These are phyloP conservation scores for Zygosaccharomyces bisporus DNA, from an alignment of 805 yeast species.

Conservation along the genomic window DNA sequence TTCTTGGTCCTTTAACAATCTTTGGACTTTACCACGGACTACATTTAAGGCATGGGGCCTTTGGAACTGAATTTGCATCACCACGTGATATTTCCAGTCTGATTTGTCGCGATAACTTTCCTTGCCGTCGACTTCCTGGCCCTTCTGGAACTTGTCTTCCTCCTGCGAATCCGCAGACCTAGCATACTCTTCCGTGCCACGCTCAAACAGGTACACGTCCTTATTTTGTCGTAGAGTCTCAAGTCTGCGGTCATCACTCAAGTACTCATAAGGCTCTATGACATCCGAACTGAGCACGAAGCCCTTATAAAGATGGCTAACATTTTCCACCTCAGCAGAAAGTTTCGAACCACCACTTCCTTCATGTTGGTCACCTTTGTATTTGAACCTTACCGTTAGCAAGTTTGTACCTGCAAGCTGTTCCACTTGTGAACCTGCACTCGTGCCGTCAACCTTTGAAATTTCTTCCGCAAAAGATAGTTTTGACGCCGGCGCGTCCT, in stretches of 20 bases:
- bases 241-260: slow-evolving; percentile 24
- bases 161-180: slow-evolving; percentile 13
- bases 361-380: not conserved
- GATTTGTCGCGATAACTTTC: not conserved
- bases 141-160: not conserved
- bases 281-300: slow-evolving; percentile 20
- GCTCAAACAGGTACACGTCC: slow-evolving; percentile 26
- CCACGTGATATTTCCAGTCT: slow-evolving; percentile 26
- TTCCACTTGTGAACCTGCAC: slow-evolving; percentile 20
- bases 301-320: slow-evolving; percentile 21
- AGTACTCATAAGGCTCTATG: slow-evolving; percentile 33
- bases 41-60: slow-evolving; percentile 14
- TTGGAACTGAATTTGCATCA: slow-evolving; percentile 29
- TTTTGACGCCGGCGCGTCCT: not conserved
- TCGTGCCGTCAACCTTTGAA: not conserved
- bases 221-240: slow-evolving; percentile 21
- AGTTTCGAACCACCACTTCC: slow-evolving; percentile 3
- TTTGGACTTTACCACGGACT: slow-evolving; percentile 12
- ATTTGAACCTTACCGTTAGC: slow-evolving; percentile 27
- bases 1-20: slow-evolving; percentile 3
- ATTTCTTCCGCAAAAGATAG: not conserved
- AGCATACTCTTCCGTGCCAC: slow-evolving; percentile 21
- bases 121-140: not conserved
- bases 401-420: slow-evolving; percentile 31
- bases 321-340: slow-evolving; percentile 11